A percentile compares a stretch with the other conserved stretches of the same genome.
Evolutionary conservation across 352 stramenopile genomes (phyloP).

Genomic region (Pythium phragmiticola): DNA sequence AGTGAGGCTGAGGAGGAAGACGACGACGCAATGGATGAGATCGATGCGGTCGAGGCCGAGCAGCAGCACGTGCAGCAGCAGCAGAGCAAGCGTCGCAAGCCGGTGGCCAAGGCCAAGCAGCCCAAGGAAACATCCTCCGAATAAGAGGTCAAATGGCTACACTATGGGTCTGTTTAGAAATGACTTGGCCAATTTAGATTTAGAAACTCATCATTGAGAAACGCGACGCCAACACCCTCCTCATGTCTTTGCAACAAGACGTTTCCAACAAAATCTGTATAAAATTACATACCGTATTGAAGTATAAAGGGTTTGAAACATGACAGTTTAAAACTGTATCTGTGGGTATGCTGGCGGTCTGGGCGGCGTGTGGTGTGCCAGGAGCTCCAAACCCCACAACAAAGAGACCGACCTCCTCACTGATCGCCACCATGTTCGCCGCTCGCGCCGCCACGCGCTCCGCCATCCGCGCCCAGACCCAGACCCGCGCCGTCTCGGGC

Average conservation of each 20-base stretch:
- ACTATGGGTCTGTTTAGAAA: constrained; percentile 13
- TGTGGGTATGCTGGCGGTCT: neutral
- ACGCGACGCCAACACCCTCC: constrained; percentile 6
- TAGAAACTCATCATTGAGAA: constrained; percentile 14
- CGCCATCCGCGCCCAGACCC: constrained; percentile 27
- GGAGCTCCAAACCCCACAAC: neutral
- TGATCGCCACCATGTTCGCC: constrained; percentile 45
- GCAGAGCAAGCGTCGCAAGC: constrained; percentile 8
- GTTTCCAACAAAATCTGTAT: neutral
- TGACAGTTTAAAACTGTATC: neutral
- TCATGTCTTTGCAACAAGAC: constrained; percentile 23
- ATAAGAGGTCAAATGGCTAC: constrained; percentile 11
- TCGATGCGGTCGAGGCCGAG: constrained; percentile 5
- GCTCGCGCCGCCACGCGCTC: constrained; percentile 43
- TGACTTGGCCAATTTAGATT: constrained; percentile 12
- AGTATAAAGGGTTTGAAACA: neutral
- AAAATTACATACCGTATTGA: neutral
- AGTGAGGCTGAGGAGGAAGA: constrained; percentile 8
- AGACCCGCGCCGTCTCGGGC: constrained; percentile 49
- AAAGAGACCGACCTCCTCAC: neutral
- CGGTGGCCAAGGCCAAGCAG: neutral
- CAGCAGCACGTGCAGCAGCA: neutral
- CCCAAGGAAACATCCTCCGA: neutral
- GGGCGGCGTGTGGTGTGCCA: neutral
- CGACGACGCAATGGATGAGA: constrained; percentile 11